A percentile compares a stretch with the other conserved stretches of the same genome.
Evolutionary conservation across 805 yeast genomes (phyloP).

Genomic region (Kodamaea fukazawae): DNA sequence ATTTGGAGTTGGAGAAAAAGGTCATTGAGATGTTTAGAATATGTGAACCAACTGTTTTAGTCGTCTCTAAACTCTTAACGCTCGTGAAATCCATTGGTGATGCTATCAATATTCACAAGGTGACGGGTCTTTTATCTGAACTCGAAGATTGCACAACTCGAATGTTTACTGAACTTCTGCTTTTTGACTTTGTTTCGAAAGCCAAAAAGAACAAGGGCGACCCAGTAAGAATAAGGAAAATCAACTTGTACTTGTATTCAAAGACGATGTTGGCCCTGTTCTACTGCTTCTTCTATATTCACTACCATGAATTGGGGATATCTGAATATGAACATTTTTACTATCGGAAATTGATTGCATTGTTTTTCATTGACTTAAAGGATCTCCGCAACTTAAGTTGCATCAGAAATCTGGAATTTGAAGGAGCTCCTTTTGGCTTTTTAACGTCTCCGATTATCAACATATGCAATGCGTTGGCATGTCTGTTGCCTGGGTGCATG

Average conservation of each 20-base stretch:
- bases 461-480: conserved; percentile 4
- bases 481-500: conserved; percentile 7
- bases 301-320: conserved; percentile 16
- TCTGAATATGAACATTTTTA: conserved; percentile 16
- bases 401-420: not conserved
- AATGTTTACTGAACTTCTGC: conserved; percentile 20
- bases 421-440: conserved; percentile 2
- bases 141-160: conserved; percentile 33
- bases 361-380: conserved; percentile 16
- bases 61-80: conserved; percentile 17
- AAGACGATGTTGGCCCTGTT: conserved; percentile 16
- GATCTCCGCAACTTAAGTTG: conserved; percentile 3
- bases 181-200: not conserved
- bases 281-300: conserved; percentile 18
- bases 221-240: conserved; percentile 5
- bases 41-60: conserved; percentile 31
- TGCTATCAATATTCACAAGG: conserved; percentile 32
- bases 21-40: conserved; percentile 36
- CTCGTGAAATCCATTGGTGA: conserved; percentile 38
- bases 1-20: conserved; percentile 41
- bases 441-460: conserved; percentile 8
- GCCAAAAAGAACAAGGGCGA: not conserved
- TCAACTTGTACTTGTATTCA: conserved; percentile 14
- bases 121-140: conserved; percentile 31
- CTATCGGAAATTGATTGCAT: conserved; percentile 15